Conservation (phyloP, 345 rosid species). For the Populus simonii region DNA sequence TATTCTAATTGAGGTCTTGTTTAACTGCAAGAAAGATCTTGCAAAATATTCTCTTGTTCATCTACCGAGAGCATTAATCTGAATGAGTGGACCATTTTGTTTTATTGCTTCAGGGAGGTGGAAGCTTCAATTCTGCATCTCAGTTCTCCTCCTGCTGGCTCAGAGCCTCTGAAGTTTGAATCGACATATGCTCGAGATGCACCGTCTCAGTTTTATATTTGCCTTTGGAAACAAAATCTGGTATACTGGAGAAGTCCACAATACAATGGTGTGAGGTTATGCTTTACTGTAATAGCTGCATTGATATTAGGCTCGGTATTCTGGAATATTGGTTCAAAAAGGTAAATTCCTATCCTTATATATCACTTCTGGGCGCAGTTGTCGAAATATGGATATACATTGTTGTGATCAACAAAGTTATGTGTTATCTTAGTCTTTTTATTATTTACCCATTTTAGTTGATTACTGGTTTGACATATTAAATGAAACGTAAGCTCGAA, state of each 20-base stretch:
- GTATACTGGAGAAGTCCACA: constrained; percentile 94
- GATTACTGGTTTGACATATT: not conserved
- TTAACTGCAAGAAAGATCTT: not conserved
- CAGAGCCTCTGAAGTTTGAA: constrained; percentile 54
- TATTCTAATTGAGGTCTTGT: not conserved
- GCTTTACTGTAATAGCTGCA: constrained; percentile 56
- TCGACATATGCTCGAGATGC: constrained; percentile 53
- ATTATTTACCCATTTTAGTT: not conserved
- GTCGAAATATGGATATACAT: not conserved
- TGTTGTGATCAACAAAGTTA: too few species aligned
- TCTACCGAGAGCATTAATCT: not conserved
- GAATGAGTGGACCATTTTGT: not conserved
- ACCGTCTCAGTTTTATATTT: constrained; percentile 52
- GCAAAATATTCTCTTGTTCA: not conserved
- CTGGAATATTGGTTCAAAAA: constrained; percentile 68
- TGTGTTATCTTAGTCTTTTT: not conserved
- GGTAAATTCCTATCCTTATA: constrained; percentile 28
- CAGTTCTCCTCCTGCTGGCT: constrained; percentile 62
- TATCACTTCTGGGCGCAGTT: not conserved
- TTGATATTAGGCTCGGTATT: constrained; percentile 71
- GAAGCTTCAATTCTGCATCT: constrained; percentile 51
- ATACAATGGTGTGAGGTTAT: constrained; percentile 67
- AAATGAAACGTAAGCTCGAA: not conserved
- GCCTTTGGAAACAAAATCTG: constrained; percentile 82
- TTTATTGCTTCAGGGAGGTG: constrained; percentile 50